A percentile compares a stretch with the other conserved stretches of the same genome.
Evolutionary conservation across 441 rosid genomes (phyloP).

Genomic region (Hura crepitans): DNA sequence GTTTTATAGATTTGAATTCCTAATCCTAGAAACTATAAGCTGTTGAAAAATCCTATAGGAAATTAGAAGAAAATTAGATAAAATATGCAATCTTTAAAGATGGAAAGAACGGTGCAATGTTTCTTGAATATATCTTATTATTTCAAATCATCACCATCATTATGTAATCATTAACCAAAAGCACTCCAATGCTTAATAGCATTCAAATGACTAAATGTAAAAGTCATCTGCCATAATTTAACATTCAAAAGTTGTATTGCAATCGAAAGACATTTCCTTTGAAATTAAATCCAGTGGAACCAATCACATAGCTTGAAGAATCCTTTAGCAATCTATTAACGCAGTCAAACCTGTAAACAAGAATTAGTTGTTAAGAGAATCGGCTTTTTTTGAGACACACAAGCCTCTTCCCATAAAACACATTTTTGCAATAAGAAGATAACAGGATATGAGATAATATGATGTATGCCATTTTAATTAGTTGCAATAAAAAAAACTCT

Average conservation of each 20-base stretch:
- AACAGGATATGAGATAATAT: neutral
- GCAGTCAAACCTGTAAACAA: neutral
- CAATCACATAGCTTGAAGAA: constrained; percentile 12
- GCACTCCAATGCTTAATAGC: no score
- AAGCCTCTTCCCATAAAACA: constrained; percentile 67
- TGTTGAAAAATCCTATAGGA: no score
- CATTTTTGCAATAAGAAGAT: constrained; percentile 42
- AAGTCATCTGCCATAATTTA: constrained; percentile 10
- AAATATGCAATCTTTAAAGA: no score
- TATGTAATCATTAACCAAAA: no score
- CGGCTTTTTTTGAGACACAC: constrained; percentile 35
- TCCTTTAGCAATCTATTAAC: neutral
- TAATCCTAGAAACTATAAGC: no score
- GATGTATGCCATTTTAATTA: neutral
- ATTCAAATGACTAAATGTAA: no score
- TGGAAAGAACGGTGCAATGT: no score
- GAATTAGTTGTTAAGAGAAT: neutral
- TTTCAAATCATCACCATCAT: no score
- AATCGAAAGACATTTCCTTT: constrained; percentile 11
- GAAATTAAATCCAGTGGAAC: constrained; percentile 15
- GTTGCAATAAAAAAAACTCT: neutral
- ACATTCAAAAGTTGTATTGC: constrained; percentile 8
- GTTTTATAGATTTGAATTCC: no score
- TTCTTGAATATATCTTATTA: no score
- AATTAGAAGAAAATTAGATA: no score